phyloP scores from a whole-genome alignment of 2,329 filamentous ascomycete genomes.

The Diplodia sapinea region DNA sequence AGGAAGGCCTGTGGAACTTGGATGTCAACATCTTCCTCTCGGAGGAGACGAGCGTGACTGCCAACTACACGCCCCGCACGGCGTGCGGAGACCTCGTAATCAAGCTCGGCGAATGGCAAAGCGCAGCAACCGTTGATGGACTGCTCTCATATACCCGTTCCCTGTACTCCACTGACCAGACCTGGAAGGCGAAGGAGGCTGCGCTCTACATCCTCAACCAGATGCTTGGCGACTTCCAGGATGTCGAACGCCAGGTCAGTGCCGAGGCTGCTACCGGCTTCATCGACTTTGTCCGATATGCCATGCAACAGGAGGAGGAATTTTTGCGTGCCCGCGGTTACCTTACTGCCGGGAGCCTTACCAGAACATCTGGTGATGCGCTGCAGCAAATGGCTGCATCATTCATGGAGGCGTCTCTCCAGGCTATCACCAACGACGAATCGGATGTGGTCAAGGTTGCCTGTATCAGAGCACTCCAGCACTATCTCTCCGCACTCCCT shows the following conservation, averaged over 20 bases:
- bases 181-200: constrained; percentile 76
- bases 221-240: constrained; percentile 80
- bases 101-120: constrained; percentile 90
- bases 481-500: constrained; percentile 63
- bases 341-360: constrained; percentile 80
- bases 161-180: constrained; percentile 65
- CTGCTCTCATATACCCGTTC: constrained; percentile 77
- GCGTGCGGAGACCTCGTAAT: constrained; percentile 91
- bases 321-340: constrained; percentile 87
- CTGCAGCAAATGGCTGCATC: constrained; percentile 62
- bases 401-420: constrained; percentile 74
- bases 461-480: constrained; percentile 84
- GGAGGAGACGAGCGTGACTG: constrained; percentile 91
- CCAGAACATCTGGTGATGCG: constrained; percentile 67
- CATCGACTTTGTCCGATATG: constrained; percentile 78
- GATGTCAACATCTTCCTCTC: constrained; percentile 95
- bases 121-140: constrained; percentile 75
- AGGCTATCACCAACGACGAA: constrained; percentile 74
- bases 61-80: constrained; percentile 93
- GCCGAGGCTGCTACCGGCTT: constrained; percentile 73
- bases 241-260: constrained; percentile 74
- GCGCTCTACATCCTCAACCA: constrained; percentile 85
- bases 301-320: constrained; percentile 72
- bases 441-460: constrained; percentile 91
- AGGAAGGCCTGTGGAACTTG: constrained; percentile 94